Evolutionary conservation across 805 yeast species (phyloP).

Genomic region (Wickerhamiella parazyma): DNA sequence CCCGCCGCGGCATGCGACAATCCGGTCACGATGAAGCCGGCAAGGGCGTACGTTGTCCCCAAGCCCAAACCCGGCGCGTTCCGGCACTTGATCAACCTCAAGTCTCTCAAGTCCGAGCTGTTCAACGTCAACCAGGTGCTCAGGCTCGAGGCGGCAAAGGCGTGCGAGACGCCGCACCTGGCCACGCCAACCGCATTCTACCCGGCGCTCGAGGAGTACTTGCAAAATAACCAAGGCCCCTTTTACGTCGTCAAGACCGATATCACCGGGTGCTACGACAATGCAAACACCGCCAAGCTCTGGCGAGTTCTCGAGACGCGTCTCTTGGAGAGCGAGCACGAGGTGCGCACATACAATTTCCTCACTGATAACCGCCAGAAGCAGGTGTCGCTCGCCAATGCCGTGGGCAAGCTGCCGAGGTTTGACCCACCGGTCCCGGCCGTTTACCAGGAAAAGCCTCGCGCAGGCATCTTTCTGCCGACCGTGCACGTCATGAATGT

Average conservation of each 20-base stretch:
- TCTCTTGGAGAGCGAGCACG: background rate
- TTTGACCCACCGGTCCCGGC: background rate
- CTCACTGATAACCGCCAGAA: background rate
- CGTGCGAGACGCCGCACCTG: background rate
- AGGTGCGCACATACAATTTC: background rate
- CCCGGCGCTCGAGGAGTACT: slow-evolving; percentile 29
- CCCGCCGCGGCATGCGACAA: background rate
- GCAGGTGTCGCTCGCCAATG: background rate
- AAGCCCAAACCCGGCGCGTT: slow-evolving; percentile 11
- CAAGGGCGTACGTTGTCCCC: slow-evolving; percentile 13
- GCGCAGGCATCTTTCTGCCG: background rate
- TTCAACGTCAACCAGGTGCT: slow-evolving; percentile 17
- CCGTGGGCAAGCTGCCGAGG: background rate
- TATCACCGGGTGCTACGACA: slow-evolving; percentile 63
- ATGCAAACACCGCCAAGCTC: slow-evolving; percentile 27
- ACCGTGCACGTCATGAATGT: background rate
- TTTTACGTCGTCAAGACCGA: slow-evolving; percentile 58
- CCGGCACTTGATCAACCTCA: slow-evolving; percentile 16
- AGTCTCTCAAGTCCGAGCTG: slow-evolving; percentile 10
- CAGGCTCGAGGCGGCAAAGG: slow-evolving; percentile 31
- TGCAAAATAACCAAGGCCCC: slow-evolving; percentile 22
- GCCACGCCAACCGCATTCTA: slow-evolving; percentile 30
- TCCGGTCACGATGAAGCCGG: background rate
- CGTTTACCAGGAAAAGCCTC: background rate
- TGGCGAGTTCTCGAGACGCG: slow-evolving; percentile 1